Evolutionary conservation across 2,329 filamentous ascomycete genomes (phyloP).

Genomic region (Botrytis cinerea): DNA sequence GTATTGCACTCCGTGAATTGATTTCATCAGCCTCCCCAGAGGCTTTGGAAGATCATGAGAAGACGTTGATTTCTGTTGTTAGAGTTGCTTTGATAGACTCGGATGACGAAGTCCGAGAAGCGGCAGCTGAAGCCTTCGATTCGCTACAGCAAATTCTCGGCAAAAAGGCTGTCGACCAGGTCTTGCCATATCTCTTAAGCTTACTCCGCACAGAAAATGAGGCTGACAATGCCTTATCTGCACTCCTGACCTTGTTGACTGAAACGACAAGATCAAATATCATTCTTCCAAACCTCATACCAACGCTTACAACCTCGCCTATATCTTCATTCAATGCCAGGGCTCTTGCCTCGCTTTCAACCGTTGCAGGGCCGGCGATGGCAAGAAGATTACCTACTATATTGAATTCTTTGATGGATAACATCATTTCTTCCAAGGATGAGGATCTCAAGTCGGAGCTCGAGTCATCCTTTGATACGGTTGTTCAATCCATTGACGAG

Average conservation of each 20-base stretch:
- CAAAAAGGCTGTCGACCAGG: conserved; percentile 93
- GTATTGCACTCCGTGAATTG: conserved; percentile 90
- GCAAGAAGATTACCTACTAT: conserved; percentile 86
- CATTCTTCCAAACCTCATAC: conserved; percentile 93
- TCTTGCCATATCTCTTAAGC: conserved; percentile 86
- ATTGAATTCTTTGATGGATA: conserved; percentile 92
- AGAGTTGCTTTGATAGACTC: conserved; percentile 89
- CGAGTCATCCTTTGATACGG: conserved; percentile 79
- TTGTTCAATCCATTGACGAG: conserved; percentile 91
- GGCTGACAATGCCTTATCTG: conserved; percentile 88
- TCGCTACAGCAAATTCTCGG: conserved; percentile 90
- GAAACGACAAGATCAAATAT: conserved; percentile 93
- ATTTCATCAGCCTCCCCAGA: conserved; percentile 87
- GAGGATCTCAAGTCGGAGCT: conserved; percentile 73
- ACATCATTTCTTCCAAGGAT: conserved; percentile 76
- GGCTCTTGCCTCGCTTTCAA: conserved; percentile 87
- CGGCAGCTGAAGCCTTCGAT: conserved; percentile 96
- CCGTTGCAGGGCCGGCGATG: conserved; percentile 89
- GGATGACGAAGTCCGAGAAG: conserved; percentile 87
- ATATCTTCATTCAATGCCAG: conserved; percentile 95
- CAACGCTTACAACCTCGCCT: conserved; percentile 84
- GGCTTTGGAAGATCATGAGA: conserved; percentile 89
- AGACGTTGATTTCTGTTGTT: conserved; percentile 91
- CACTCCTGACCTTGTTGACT: conserved; percentile 89
- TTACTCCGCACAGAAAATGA: conserved; percentile 84